These are phyloP conservation scores for Pichia ethanolica DNA, from an alignment of 805 yeast species.

Conservation along the genomic window DNA sequence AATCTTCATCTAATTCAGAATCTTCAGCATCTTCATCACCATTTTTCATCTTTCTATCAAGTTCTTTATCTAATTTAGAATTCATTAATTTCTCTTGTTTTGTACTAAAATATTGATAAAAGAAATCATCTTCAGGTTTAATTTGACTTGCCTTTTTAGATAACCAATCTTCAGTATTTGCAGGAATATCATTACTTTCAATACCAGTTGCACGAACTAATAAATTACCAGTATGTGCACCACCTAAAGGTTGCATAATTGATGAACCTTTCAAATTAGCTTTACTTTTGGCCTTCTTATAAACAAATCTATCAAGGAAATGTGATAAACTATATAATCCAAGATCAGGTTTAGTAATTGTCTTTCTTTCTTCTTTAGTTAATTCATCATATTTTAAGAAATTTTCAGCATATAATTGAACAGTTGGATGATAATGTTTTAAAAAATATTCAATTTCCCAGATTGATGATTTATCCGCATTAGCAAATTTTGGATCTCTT, in stretches of 20 bases:
- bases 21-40: constrained; percentile 30
- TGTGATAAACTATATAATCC: constrained; percentile 83
- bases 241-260: constrained; percentile 96
- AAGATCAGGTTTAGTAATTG: constrained; percentile 70
- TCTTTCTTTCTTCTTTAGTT: constrained; percentile 11
- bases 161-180: constrained; percentile 80
- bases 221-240: constrained; percentile 63
- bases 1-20: constrained; percentile 46
- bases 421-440: constrained; percentile 88
- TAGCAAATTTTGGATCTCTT: constrained; percentile 89
- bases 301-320: constrained; percentile 92
- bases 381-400: constrained; percentile 41
- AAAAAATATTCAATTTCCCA: constrained; percentile 81
- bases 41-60: constrained; percentile 37
- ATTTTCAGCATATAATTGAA: constrained; percentile 68
- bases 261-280: constrained; percentile 73
- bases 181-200: constrained; percentile 44
- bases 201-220: constrained; percentile 54
- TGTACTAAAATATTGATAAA: constrained; percentile 72
- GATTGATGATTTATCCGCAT: constrained; percentile 70
- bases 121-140: constrained; percentile 83
- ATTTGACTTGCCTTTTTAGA: constrained; percentile 53
- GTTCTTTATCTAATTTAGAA: constrained; percentile 36
- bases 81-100: constrained; percentile 40
- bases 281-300: constrained; percentile 82